Percentiles rank a stretch among this genome's conserved stretches.
phyloP scores from a whole-genome alignment of 2,329 filamentous ascomycete species.

The Aphanoascus verrucosus region DNA sequence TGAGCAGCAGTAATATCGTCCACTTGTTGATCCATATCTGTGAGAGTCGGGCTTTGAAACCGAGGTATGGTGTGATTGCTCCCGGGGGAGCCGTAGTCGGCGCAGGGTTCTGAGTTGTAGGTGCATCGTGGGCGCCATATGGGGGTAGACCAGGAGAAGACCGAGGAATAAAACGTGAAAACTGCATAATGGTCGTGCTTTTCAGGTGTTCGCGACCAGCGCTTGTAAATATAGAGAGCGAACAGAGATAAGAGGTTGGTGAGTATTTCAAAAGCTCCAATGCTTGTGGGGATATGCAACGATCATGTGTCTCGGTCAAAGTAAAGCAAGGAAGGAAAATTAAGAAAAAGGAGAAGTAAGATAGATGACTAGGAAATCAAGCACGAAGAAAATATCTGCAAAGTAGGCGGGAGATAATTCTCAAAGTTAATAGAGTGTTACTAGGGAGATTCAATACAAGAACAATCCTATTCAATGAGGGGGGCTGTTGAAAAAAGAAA shows the following conservation, averaged over 20 bases:
- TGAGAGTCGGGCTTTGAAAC: constrained; percentile 76
- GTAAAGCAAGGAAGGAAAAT: not conserved
- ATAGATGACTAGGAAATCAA: not conserved
- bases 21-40: constrained; percentile 97
- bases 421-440: constrained; percentile 2
- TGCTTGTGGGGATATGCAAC: not conserved
- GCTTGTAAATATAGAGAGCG: not conserved
- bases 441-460: not conserved
- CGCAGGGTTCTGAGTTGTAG: constrained; percentile 36
- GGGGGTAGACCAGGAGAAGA: constrained; percentile 24
- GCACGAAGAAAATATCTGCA: not conserved
- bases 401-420: not conserved
- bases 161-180: constrained; percentile 22
- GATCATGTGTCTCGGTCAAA: not conserved
- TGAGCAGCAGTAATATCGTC: constrained; percentile 79
- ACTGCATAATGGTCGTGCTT: constrained; percentile 22
- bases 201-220: constrained; percentile 9
- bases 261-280: not conserved
- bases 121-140: constrained; percentile 32
- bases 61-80: constrained; percentile 80
- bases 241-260: not conserved
- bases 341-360: not conserved
- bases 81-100: constrained; percentile 49
- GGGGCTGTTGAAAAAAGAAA: not conserved
- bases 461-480: not conserved